A percentile compares a stretch with the other conserved stretches of the same genome.
These are phyloP conservation scores for Amanita fuliginea DNA, from an alignment of 768 basidiomycete genomes.

Conservation along the genomic window DNA sequence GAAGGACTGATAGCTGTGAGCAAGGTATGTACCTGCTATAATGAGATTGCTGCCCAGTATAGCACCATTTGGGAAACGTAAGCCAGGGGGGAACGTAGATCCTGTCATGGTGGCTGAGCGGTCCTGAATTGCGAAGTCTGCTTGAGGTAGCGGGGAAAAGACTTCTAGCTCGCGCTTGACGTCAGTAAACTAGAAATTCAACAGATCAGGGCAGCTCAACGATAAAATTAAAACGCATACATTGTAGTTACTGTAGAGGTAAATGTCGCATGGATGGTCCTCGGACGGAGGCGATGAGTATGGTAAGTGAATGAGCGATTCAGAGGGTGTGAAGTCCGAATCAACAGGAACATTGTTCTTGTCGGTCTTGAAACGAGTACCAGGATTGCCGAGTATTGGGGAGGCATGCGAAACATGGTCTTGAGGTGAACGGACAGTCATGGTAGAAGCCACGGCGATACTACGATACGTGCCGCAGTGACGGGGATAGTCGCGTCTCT, in stretches of 20 bases:
- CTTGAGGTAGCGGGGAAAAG: slow-evolving; percentile 69
- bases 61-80: slow-evolving; percentile 93
- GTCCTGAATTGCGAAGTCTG: slow-evolving; percentile 71
- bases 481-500: slow-evolving; percentile 71
- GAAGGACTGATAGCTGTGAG: slow-evolving; percentile 88
- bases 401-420: slow-evolving; percentile 38
- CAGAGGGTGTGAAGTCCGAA: slow-evolving; percentile 43
- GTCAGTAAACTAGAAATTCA: slow-evolving; percentile 63
- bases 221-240: slow-evolving; percentile 27
- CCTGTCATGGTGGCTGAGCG: slow-evolving; percentile 76
- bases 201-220: slow-evolving; percentile 4
- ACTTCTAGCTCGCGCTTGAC: slow-evolving; percentile 94
- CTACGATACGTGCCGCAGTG: slow-evolving; percentile 96
- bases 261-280: slow-evolving; percentile 78
- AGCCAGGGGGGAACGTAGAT: slow-evolving; percentile 78
- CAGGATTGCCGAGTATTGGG: slow-evolving; percentile 39
- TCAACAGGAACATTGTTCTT: slow-evolving; percentile 21
- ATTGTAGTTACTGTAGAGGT: slow-evolving; percentile 94
- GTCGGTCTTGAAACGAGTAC: slow-evolving; percentile 46
- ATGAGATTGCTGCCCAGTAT: slow-evolving; percentile 86
- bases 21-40: slow-evolving; percentile 92
- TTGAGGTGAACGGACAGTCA: slow-evolving; percentile 57
- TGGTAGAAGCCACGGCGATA: slow-evolving; percentile 71
- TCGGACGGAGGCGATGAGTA: slow-evolving; percentile 65
- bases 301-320: slow-evolving; percentile 59